A percentile compares a stretch with the other conserved stretches of the same genome.
Evolutionary conservation across 257 asterid genomes (phyloP).

Genomic region (Ehretia macrophylla): DNA sequence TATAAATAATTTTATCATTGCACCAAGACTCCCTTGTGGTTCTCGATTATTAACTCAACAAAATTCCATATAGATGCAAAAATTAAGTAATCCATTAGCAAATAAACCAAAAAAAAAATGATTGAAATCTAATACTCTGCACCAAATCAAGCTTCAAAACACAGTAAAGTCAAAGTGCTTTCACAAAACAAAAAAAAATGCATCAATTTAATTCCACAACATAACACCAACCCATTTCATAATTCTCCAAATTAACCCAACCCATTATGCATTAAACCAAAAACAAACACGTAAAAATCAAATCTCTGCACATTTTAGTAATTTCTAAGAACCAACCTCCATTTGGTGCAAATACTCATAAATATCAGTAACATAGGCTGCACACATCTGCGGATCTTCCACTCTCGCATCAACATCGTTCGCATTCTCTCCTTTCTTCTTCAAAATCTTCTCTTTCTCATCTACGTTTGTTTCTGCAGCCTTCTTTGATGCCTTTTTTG

Average conservation of each 20-base stretch:
- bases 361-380: constrained; percentile 66
- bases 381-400: constrained; percentile 77
- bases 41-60: no score
- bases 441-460: constrained; percentile 21
- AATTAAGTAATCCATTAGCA: neutral
- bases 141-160: neutral
- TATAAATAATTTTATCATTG: no score
- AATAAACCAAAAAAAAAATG: neutral
- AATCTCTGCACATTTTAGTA: neutral
- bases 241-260: neutral
- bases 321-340: constrained; percentile 52
- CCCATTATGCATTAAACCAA: neutral
- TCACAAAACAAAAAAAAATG: neutral
- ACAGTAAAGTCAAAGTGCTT: no score
- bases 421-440: constrained; percentile 22
- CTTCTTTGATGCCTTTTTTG: constrained; percentile 28
- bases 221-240: neutral
- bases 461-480: neutral
- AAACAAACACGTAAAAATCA: neutral
- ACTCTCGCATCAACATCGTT: constrained; percentile 27
- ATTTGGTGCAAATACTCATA: constrained; percentile 67
- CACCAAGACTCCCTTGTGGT: no score
- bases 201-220: neutral
- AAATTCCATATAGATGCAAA: no score
- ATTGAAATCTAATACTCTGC: neutral